Evolutionary conservation across 441 rosid species (phyloP).

Genomic region (Populus trichocarpa): DNA sequence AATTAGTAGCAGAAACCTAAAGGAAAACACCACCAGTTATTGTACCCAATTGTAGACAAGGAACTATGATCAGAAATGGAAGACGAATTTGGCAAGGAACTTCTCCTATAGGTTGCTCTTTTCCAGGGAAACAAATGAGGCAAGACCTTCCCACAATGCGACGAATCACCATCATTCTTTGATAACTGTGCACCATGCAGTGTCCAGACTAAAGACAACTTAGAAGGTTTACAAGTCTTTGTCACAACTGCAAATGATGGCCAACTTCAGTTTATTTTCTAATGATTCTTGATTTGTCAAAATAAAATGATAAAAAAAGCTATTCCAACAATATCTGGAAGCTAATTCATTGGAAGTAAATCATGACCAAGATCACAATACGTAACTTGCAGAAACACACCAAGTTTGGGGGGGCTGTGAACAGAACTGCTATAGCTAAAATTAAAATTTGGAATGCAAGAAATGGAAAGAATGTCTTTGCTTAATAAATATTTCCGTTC

Average conservation of each 20-base stretch:
- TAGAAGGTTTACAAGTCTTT: slow-evolving; percentile 52
- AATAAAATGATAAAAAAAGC: slow-evolving; percentile 12
- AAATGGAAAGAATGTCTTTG: background rate
- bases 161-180: slow-evolving; percentile 24
- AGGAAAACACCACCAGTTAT: slow-evolving; percentile 13
- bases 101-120: slow-evolving; percentile 70
- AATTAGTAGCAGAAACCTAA: slow-evolving; percentile 25
- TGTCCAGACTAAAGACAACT: slow-evolving; percentile 78
- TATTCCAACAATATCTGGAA: background rate
- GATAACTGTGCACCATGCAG: slow-evolving; percentile 43
- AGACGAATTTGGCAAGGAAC: slow-evolving; percentile 40
- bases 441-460: background rate
- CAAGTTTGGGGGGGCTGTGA: background rate
- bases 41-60: slow-evolving; percentile 61
- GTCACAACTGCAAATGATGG: slow-evolving; percentile 37
- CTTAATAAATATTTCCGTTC: background rate
- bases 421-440: background rate
- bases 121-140: slow-evolving; percentile 94
- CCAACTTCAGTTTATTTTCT: slow-evolving; percentile 4
- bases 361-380: background rate
- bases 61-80: slow-evolving; percentile 39
- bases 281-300: background rate
- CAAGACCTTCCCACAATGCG: slow-evolving; percentile 41
- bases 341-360: background rate
- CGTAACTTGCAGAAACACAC: slow-evolving; percentile 4